Evolutionary conservation across 805 yeast species (phyloP).

Genomic region (Lachancea sp.): DNA sequence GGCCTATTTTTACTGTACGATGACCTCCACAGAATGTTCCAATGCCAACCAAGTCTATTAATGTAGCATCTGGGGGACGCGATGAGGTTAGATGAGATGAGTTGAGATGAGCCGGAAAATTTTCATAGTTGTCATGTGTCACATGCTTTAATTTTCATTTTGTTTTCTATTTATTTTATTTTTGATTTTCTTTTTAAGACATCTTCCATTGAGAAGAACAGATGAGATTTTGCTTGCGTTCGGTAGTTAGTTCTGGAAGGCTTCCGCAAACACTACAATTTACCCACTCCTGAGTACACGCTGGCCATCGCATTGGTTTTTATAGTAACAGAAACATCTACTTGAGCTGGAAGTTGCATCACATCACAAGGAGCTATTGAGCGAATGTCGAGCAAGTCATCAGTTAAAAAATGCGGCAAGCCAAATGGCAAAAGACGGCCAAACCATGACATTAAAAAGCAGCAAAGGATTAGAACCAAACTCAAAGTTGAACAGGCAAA

Average conservation of each 20-base stretch:
- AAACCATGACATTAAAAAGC: slow-evolving; percentile 7
- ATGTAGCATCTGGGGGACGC: too few relatives aligned
- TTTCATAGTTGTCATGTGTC: not conserved
- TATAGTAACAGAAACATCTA: too few relatives aligned
- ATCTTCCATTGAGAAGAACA: not conserved
- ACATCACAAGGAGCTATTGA: not conserved
- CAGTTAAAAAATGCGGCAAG: slow-evolving; percentile 1
- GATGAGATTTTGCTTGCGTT: not conserved
- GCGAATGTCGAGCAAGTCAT: slow-evolving; percentile 1
- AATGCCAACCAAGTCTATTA: too few relatives aligned
- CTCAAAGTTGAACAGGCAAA: slow-evolving; percentile 22
- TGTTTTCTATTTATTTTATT: not conserved
- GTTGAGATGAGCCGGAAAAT: slow-evolving; percentile 5
- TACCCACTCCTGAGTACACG: too few relatives aligned
- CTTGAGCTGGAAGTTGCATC: not conserved
- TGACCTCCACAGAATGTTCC: too few relatives aligned
- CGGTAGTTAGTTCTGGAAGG: too few relatives aligned
- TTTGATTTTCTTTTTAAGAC: not conserved
- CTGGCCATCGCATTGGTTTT: not conserved
- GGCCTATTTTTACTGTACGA: too few relatives aligned
- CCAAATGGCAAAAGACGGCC: not conserved
- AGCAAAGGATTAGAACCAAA: slow-evolving; percentile 24
- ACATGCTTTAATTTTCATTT: not conserved
- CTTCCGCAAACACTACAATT: too few relatives aligned
- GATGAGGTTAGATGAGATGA: slow-evolving; percentile 4